Conservation (phyloP, 805 yeast species). For the Kazachstania martiniae region DNA sequence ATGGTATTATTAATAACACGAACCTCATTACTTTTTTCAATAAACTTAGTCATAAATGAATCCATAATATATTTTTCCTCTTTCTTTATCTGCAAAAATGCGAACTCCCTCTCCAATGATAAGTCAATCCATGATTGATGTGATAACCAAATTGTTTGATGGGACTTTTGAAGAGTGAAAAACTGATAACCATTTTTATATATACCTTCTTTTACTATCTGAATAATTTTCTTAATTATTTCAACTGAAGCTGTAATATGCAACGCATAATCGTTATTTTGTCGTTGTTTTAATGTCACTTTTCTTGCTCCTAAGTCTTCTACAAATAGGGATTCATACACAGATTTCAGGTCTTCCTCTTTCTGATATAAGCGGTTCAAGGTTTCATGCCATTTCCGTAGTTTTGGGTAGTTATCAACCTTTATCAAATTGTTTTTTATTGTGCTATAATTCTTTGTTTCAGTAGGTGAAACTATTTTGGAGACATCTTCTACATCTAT, state of each 20-base stretch:
- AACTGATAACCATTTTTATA: no score
- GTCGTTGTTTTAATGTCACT: conserved; percentile 32
- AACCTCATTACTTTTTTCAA: conserved; percentile 35
- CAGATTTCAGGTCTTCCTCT: conserved; percentile 21
- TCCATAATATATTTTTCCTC: conserved; percentile 49
- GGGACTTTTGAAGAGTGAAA: conserved; percentile 31
- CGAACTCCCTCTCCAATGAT: conserved; percentile 36
- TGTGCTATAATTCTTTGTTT: background rate
- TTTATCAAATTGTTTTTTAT: conserved; percentile 15
- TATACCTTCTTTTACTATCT: conserved; percentile 3
- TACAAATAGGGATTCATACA: conserved; percentile 24
- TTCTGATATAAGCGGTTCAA: conserved; percentile 20
- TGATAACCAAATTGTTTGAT: conserved; percentile 36
- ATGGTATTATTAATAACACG: conserved; percentile 40
- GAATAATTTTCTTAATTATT: conserved; percentile 7
- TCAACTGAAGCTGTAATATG: conserved; percentile 33
- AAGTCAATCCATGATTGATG: conserved; percentile 42
- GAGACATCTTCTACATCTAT: background rate
- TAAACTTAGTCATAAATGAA: conserved; percentile 36
- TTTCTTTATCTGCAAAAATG: conserved; percentile 36
- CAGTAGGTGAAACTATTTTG: background rate
- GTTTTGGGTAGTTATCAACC: conserved; percentile 23
- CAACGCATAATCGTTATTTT: conserved; percentile 37
- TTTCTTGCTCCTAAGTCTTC: conserved; percentile 19
- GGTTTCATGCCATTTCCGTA: conserved; percentile 28